Base-by-base conservation (phyloP, 345 rosid genomes). In the Gossypioides kirkii region DNA sequence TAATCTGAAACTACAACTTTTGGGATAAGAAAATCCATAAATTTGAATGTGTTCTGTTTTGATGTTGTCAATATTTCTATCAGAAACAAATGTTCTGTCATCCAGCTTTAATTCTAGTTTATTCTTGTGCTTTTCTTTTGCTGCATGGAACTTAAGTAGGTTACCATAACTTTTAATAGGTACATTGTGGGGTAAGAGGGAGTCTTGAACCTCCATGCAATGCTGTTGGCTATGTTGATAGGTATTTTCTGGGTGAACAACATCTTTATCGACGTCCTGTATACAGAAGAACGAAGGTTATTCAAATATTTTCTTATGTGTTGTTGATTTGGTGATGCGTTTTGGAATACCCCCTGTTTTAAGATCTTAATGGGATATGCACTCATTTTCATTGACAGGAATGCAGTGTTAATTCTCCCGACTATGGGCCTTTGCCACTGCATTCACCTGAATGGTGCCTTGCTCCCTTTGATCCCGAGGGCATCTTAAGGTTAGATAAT, bases 391-490 rank as follows among this genome's bases (percentile, higher is more conserved):
- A 17, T 58, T 69, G 52, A 60, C 81, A 87, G 89, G 83, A 87
- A 80, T 87, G 91, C 71, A 87, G 91, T 73, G 83, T 84, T 70
- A 86, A 86, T 76, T 87, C 87, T 78, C 91, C 88, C 16, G 86
- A 86, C 73, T 87, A 86, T 76, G 89, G 87, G 50, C 82, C 89
- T 72, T 70, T 80, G 61, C 89, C 86, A 43, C 82, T 83, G 71
- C 77, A 80, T 82, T 72, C 91, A 58, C 91, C 91, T 72, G 73
- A 47, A 8, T 87, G 91, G 87, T 87, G 89, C 81, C 84, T 81
- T 71, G 85, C 91, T 60, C 87, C 91, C 11, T 87, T 84, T 82
- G 91, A 87, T 53, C 87, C 91, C 1, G 89, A 87, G 78, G 91
- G 91, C 64, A 73, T 85, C 77, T 72, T 85, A 61, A 87, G 91